Percentiles rank a stretch among this genome's conserved stretches.
phyloP scores from a whole-genome alignment of 148 eudicot species.

The Rhododendron molle region DNA sequence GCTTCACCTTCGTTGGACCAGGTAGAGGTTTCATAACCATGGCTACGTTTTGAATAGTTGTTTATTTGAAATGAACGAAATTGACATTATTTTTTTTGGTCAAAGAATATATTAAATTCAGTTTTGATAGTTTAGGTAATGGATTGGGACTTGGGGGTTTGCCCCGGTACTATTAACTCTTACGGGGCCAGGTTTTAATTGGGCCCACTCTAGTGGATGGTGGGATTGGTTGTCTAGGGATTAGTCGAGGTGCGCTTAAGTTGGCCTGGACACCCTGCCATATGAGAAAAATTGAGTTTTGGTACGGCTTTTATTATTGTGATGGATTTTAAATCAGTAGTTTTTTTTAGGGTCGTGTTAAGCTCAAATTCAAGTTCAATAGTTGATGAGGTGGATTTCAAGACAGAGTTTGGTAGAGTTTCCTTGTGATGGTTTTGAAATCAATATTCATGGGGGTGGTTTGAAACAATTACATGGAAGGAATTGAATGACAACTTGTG shows the following conservation, averaged over 20 bases:
- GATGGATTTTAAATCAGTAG: not conserved
- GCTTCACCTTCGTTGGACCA: constrained; percentile 46
- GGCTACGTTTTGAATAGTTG: not conserved
- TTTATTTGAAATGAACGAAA: not conserved
- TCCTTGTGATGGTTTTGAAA: not conserved
- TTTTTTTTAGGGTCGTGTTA: not conserved
- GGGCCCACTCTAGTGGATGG: not conserved
- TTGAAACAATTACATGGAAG: not conserved
- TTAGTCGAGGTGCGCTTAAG: not conserved
- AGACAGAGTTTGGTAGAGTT: not conserved
- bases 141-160: not conserved
- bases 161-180: not conserved
- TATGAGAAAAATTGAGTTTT: not conserved
- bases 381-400: not conserved
- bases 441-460: not conserved
- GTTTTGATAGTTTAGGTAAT: not conserved
- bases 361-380: not conserved
- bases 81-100: not conserved
- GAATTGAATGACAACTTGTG: not conserved
- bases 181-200: not conserved
- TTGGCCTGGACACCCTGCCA: not conserved
- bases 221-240: not conserved
- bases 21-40: constrained; percentile 24
- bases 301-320: not conserved
- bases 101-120: too few relatives aligned